Base-by-base conservation (phyloP, 768 basidiomycete genomes). In the Cubamyces lactineus region DNA sequence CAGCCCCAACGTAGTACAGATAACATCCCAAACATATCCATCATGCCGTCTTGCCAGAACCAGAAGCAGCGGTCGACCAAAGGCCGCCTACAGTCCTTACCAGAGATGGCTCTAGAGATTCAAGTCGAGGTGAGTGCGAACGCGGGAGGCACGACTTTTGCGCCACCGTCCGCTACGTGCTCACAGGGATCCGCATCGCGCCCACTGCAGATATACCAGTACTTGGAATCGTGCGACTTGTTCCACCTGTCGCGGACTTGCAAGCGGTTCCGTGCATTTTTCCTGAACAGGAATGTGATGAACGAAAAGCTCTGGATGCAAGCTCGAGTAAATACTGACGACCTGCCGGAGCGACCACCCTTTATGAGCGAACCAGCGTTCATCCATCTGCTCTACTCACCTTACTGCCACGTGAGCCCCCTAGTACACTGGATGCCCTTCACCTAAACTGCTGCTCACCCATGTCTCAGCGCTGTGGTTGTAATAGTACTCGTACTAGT, bases 171-270 rank as follows among this genome's bases (percentile, higher is more conserved):
- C 28, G 28, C 28, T 28, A 28, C 28, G 28, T 28, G n/a, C n/a
- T n/a, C n/a, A n/a, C n/a, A n/a, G n/a, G n/a, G n/a, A n/a, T n/a
- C n/a, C n/a, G n/a, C n/a, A n/a, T n/a, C n/a, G n/a, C n/a, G n/a
- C n/a, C n/a, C n/a, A n/a, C n/a, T n/a, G n/a, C n/a, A 55, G 53
- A 55, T 55, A 16, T 55, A 45, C 28, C n/a, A n/a, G 16, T 17
- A 55, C n/a, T 42, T 55, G 17, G 42, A 28, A n/a, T 19, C 53
- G 9, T 23, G 43, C 17, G 53, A 55, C 21, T 21, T 53, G n/a
- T 16, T 40, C 12, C 19, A 40, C 12, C 38, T 55, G 16, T 45
- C 42, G 3, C 53, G 21, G 11, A 43, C 43, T 1, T 55, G 53
- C 53, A 55, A 55, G 28, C 17, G 30, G 40, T 55, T 55, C 42